Percentiles rank a stretch among this genome's conserved stretches.
phyloP scores from a whole-genome alignment of 1,284 basidiomycete species.

The Neonothopanus nambi region DNA sequence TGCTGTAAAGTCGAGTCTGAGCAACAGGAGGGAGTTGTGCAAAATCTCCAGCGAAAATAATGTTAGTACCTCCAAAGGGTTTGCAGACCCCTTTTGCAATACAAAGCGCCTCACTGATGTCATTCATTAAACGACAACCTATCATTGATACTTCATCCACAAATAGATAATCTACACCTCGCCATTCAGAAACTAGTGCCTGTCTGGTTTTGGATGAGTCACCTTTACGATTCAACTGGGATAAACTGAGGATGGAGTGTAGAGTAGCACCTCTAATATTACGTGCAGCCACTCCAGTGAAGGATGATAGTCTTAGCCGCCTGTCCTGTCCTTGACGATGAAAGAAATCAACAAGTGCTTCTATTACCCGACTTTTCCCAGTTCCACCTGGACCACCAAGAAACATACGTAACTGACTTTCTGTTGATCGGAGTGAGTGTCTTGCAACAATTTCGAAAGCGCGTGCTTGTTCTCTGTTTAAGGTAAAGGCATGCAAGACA shows the following conservation, averaged over 20 bases:
- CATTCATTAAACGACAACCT: not conserved
- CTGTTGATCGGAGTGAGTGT: slow-evolving; percentile 17
- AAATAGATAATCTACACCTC: slow-evolving; percentile 12
- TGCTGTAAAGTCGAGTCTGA: slow-evolving; percentile 19
- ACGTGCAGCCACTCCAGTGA: not conserved
- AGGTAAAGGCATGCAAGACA: not conserved
- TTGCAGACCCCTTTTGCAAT: slow-evolving; percentile 29
- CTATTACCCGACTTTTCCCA: slow-evolving; percentile 36
- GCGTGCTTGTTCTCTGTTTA: slow-evolving; percentile 21
- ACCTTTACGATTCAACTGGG: not conserved
- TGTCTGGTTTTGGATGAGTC: not conserved
- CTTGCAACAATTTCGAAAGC: slow-evolving; percentile 31
- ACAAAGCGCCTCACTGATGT: slow-evolving; percentile 19
- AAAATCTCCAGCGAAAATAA: slow-evolving; percentile 43
- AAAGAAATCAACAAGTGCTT: slow-evolving; percentile 22
- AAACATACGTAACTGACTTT: slow-evolving; percentile 29
- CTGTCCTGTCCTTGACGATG: not conserved
- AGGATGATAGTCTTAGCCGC: not conserved
- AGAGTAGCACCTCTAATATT: not conserved
- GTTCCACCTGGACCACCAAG: slow-evolving; percentile 33
- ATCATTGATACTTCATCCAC: slow-evolving; percentile 12
- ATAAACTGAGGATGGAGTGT: not conserved
- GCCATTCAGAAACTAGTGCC: not conserved
- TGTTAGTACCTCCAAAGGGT: slow-evolving; percentile 37
- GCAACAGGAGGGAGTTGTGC: slow-evolving; percentile 37